These are phyloP conservation scores for Dalechampia spathulata DNA, from an alignment of 441 rosid species.

Conservation along the genomic window DNA sequence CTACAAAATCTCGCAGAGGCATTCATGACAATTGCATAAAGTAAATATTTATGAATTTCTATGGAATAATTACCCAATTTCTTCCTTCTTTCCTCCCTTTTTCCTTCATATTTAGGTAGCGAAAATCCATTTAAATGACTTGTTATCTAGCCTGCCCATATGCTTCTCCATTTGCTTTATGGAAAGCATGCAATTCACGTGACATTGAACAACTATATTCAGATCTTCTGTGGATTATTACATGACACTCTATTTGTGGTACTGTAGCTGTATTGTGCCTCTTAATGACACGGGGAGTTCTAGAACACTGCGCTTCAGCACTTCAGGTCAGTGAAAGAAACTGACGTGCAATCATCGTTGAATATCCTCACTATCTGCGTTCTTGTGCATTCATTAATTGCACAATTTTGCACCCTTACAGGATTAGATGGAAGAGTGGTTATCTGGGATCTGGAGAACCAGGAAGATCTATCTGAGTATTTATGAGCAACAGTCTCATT, in stretches of 20 bases:
- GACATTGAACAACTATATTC: background rate
- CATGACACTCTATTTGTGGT: slow-evolving; percentile 12
- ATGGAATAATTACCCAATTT: background rate
- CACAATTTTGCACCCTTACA: slow-evolving; percentile 18
- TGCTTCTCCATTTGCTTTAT: slow-evolving; percentile 1
- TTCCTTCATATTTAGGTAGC: background rate
- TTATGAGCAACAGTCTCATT: slow-evolving; percentile 18
- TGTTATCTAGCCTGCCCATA: background rate
- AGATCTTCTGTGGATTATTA: slow-evolving; percentile 6
- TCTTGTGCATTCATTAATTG: background rate
- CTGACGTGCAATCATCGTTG: background rate
- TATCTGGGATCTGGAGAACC: slow-evolving; percentile 73
- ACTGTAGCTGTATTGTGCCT: slow-evolving; percentile 59
- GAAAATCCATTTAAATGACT: background rate
- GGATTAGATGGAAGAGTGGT: slow-evolving; percentile 90
- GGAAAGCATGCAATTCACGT: background rate
- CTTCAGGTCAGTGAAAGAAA: slow-evolving; percentile 56
- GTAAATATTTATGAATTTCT: slow-evolving; percentile 25
- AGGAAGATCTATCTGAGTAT: slow-evolving; percentile 46
- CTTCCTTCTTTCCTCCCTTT: background rate
- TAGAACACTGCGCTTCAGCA: slow-evolving; percentile 70
- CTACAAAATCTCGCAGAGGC: slow-evolving; percentile 54
- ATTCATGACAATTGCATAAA: slow-evolving; percentile 85
- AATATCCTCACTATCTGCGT: background rate
- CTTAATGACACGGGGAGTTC: slow-evolving; percentile 39